Base-by-base conservation (phyloP, 73 alveolate genomes). In the Breviolum minutum region DNA sequence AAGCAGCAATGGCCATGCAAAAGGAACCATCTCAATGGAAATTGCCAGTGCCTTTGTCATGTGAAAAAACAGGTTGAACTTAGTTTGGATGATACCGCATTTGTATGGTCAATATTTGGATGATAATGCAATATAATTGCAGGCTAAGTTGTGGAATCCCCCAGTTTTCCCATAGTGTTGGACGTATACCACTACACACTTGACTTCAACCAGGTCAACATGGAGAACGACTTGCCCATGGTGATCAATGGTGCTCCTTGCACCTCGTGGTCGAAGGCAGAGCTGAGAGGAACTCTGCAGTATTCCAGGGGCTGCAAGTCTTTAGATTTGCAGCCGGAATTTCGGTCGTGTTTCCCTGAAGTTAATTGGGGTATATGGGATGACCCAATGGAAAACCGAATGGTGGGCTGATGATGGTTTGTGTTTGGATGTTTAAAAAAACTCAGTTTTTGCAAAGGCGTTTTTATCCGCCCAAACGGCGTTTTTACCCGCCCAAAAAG, bases 291-390 rank as follows among this genome's bases (percentile, higher is more conserved):
- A 8, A 10, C 76, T 19, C 54, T 83, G 61, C 93, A 60, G 12
- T 83, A 83, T 74, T 61, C n/a, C 26, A 14, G 93, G 76, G 93
- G 93, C 40, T 60, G 76, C 76, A 48, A 61, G 76, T 54, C 22
- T 9, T 24, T 83, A 6, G 0, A 0, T 5, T 5, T 83, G 26
- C 93, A 71, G 71, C 29, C 17, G 7, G 48, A 54, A 24, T 0
- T 22, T 14, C 74, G 76, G 17, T 71, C 11, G 16, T 8, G 7
- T 13, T 83, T 83, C 61, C 93, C 93, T 14, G 8, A 32, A 48
- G 70, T 13, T 13, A 66, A 66, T 66, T 66, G 74, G 74, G 74
- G 74, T 17, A 66, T 71, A 22, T 71, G 82, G 26, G 82, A 71
- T 26, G 82, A 71, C 26, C 26, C 82, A 12, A 12, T 16, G 82